phyloP scores from a whole-genome alignment of 495 filamentous ascomycete genomes.

The Xanthoparmelia taractica region DNA sequence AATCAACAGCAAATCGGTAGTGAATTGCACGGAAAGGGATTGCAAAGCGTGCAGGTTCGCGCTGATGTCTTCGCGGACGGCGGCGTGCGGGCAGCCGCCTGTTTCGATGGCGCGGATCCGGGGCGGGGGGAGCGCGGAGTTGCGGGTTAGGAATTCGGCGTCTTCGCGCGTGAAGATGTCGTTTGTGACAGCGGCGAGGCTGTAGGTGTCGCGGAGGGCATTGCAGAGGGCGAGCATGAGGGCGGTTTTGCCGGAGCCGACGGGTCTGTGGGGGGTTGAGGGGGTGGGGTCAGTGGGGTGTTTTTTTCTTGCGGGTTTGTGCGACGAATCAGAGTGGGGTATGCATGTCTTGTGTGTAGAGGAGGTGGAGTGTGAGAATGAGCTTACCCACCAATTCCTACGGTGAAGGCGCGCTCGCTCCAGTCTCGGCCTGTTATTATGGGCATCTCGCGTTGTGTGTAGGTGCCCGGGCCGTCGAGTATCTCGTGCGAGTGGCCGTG shows the following conservation, averaged over 20 bases:
- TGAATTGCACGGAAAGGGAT: slow-evolving; percentile 68
- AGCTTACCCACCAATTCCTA: slow-evolving; percentile 92
- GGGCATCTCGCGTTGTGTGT: slow-evolving; percentile 84
- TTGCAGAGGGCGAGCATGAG: slow-evolving; percentile 87
- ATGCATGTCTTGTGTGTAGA: neutral
- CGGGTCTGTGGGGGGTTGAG: slow-evolving; percentile 60
- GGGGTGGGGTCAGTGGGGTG: slow-evolving; percentile 18
- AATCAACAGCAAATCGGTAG: slow-evolving; percentile 72
- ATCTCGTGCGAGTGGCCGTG: slow-evolving; percentile 96
- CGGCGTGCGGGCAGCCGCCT: slow-evolving; percentile 93
- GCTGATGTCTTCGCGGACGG: slow-evolving; percentile 93
- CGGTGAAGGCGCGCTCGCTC: slow-evolving; percentile 84
- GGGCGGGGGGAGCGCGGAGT: slow-evolving; percentile 69
- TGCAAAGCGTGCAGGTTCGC: slow-evolving; percentile 90
- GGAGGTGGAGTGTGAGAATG: slow-evolving; percentile 15
- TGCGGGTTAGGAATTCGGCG: slow-evolving; percentile 86
- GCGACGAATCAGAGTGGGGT: neutral
- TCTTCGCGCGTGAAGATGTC: slow-evolving; percentile 98
- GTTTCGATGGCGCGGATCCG: slow-evolving; percentile 96
- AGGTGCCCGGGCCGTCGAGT: slow-evolving; percentile 88
- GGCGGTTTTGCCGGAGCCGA: slow-evolving; percentile 95
- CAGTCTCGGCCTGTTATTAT: slow-evolving; percentile 81
- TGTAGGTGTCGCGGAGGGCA: slow-evolving; percentile 66
- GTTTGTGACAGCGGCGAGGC: slow-evolving; percentile 93
- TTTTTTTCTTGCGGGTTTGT: neutral